A percentile compares a stretch with the other conserved stretches of the same genome.
Evolutionary conservation across 2,329 filamentous ascomycete genomes (phyloP).

Genomic region (Dactylellina leptospora): DNA sequence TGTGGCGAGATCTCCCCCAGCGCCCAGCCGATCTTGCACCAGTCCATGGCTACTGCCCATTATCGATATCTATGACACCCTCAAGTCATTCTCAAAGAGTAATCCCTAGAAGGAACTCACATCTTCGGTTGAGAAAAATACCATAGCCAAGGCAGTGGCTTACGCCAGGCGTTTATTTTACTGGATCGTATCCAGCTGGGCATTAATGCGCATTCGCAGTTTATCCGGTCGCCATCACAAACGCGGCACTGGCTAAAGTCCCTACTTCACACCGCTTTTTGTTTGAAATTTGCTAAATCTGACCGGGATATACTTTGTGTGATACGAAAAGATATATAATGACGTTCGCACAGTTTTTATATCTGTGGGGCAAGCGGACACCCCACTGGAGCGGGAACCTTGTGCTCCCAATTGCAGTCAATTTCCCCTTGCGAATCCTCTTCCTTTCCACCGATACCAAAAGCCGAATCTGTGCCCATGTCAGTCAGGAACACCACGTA

Average conservation of each 20-base stretch:
- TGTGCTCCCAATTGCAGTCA: background rate
- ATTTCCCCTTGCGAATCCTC: background rate
- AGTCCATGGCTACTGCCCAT: too few relatives aligned
- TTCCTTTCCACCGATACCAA: constrained; percentile 16
- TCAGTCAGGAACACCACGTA: too few relatives aligned
- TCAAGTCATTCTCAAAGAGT: too few relatives aligned
- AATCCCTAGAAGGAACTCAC: too few relatives aligned
- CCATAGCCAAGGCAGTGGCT: too few relatives aligned
- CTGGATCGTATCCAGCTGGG: background rate
- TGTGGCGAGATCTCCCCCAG: too few relatives aligned
- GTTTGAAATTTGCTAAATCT: background rate
- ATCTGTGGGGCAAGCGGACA: constrained; percentile 26
- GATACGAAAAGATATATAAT: background rate
- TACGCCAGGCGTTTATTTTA: background rate
- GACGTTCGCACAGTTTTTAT: constrained; percentile 11
- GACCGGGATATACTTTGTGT: background rate
- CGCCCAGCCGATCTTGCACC: too few relatives aligned
- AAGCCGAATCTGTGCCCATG: too few relatives aligned
- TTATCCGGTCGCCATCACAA: constrained; percentile 12
- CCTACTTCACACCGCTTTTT: background rate
- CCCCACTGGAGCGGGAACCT: constrained; percentile 24
- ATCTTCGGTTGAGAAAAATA: too few relatives aligned
- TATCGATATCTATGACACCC: too few relatives aligned
- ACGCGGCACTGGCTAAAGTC: constrained; percentile 10
- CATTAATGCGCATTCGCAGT: background rate